A percentile compares a stretch with the other conserved stretches of the same genome.
These are phyloP conservation scores for Tremella fuciformis DNA, from an alignment of 768 basidiomycete genomes.

Conservation along the genomic window DNA sequence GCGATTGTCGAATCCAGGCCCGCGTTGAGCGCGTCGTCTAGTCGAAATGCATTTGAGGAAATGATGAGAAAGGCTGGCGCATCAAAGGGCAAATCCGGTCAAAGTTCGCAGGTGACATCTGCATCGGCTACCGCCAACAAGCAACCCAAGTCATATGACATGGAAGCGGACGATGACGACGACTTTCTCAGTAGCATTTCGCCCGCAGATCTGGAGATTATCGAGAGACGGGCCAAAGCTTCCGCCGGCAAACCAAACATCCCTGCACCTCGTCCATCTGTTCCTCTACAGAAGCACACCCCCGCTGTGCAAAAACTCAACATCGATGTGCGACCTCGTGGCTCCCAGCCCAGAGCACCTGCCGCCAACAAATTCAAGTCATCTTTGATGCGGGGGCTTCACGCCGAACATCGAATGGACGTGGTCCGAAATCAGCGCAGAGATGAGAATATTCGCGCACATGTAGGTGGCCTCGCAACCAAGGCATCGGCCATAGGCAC, in stretches of 20 bases:
- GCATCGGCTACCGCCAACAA: constrained; percentile 2
- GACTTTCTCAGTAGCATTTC: constrained; percentile 41
- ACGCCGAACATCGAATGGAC: constrained; percentile 11
- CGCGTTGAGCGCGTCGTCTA: neutral
- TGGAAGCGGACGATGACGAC: constrained; percentile 34
- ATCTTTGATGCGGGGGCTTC: constrained; percentile 35
- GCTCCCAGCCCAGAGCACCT: constrained; percentile 11
- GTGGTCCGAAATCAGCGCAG: constrained; percentile 14
- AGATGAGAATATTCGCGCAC: neutral
- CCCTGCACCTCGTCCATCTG: neutral
- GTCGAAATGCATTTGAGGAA: constrained; percentile 45
- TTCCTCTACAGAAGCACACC: neutral
- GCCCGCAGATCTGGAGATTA: constrained; percentile 29
- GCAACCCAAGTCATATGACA: constrained; percentile 9
- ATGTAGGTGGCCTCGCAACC: constrained; percentile 30
- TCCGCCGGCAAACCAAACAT: constrained; percentile 12
- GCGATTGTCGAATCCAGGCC: neutral
- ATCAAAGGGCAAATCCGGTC: constrained; percentile 5
- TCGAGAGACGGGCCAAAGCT: constrained; percentile 38
- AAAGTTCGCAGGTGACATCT: no score
- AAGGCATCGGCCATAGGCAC: constrained; percentile 31
- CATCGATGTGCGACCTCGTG: constrained; percentile 38
- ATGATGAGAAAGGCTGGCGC: constrained; percentile 42
- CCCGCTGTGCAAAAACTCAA: constrained; percentile 22
- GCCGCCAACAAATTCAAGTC: constrained; percentile 26